These are phyloP conservation scores for Gossypium turneri DNA, from an alignment of 345 rosid species.

Conservation along the genomic window DNA sequence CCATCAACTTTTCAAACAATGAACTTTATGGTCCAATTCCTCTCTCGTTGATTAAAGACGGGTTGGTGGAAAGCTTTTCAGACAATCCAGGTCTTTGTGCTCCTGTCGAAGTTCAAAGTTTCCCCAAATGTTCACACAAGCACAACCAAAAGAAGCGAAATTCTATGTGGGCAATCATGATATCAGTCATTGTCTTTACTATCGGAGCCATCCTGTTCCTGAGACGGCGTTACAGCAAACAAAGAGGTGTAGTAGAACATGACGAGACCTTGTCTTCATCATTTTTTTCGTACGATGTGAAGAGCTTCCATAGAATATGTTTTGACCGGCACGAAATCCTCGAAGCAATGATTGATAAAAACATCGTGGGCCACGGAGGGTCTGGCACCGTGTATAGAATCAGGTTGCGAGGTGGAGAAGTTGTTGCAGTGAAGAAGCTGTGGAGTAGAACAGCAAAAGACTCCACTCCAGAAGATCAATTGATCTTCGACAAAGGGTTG, in stretches of 20 bases:
- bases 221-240: constrained; percentile 46
- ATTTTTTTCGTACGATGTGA: constrained; percentile 67
- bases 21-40: constrained; percentile 85
- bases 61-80: constrained; percentile 71
- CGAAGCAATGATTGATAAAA: constrained; percentile 66
- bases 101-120: constrained; percentile 38
- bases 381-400: constrained; percentile 78
- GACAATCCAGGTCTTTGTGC: constrained; percentile 86
- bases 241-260: constrained; percentile 44
- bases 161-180: constrained; percentile 55
- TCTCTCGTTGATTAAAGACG: constrained; percentile 54
- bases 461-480: constrained; percentile 43
- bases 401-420: constrained; percentile 57
- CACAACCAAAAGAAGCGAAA: constrained; percentile 44
- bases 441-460: constrained; percentile 60
- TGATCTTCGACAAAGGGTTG: constrained; percentile 49
- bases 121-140: constrained; percentile 54
- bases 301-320: constrained; percentile 78
- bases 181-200: constrained; percentile 46
- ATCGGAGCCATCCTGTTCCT: constrained; percentile 56
- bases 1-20: constrained; percentile 75
- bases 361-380: constrained; percentile 88
- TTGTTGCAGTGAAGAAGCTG: constrained; percentile 79
- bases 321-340: constrained; percentile 69
- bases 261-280: constrained; percentile 56